Base-by-base conservation (phyloP, 192 early-diverging fungal genomes). In the Backusella australiensis region DNA sequence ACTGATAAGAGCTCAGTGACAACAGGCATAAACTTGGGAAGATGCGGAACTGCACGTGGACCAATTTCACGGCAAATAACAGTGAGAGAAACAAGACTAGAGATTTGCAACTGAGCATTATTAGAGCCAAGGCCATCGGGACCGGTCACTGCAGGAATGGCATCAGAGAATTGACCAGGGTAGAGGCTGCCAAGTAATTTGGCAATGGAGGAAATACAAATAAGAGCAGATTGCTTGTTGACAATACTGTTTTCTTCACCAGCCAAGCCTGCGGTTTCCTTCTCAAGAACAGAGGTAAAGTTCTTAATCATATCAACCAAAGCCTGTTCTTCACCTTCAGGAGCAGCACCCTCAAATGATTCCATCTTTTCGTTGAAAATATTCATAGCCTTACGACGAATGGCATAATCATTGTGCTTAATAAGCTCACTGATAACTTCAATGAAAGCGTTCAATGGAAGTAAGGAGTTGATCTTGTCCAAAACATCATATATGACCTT, bases 1-100 rank as follows among this genome's bases (percentile, higher is more conserved):
- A 49, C 74, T 11, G 75, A 76, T 65, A 91, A 75, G 59, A 87
- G 86, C 39, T 90, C 85, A 49, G 96, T 84, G 19, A 95, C 86
- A 26, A 85, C 71, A 35, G 93, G 95, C 87, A 98, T 91, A 66
- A 95, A 93, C 83, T 93, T 92, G 71, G 94, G 93, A 72, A 98
- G 80, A 77, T 82, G 86, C 6, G 96, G 93, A 17, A 97, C 88
- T 19, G 91, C 84, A 38, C 94, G 91, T 53, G 94, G 79, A 29
- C 94, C 95, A 29, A 97, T 86, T 73, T 91, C 90, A 67, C 85
- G 84, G 80, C 77, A 83, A 67, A 89, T 80, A 29, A 90, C 80
- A 6, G 90, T 85, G 14, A 94, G 69, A 75, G 88, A 89, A 32
- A 89, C 89, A 67, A 94, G 67, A 80, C 85, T 86, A 0, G 84